Evolutionary conservation across 2,329 filamentous ascomycete genomes (phyloP).

Genomic region (Xylaria sp.): DNA sequence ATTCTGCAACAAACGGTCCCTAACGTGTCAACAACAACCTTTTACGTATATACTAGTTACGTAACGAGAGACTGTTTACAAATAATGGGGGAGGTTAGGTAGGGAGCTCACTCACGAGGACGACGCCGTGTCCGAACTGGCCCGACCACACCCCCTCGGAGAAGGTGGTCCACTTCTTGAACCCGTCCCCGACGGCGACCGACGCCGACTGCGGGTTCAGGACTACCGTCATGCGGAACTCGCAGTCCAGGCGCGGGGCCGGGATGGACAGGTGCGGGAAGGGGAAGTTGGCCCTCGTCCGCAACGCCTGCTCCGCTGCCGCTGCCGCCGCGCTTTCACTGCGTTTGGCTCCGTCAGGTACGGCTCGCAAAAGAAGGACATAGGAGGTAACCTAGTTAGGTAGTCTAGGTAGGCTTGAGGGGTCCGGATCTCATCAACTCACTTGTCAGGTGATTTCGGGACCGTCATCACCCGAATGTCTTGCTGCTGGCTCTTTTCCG

Average conservation of each 20-base stretch:
- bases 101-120: constrained; percentile 27
- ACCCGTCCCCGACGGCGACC: constrained; percentile 28
- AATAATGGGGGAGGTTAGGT: neutral
- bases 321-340: too few species aligned
- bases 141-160: constrained; percentile 35
- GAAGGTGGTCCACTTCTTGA: constrained; percentile 35
- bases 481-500: constrained; percentile 10
- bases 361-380: too few species aligned
- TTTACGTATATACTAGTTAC: too few species aligned
- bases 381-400: too few species aligned
- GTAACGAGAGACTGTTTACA: too few species aligned
- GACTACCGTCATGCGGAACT: constrained; percentile 35
- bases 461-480: too few species aligned
- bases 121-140: constrained; percentile 30
- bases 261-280: constrained; percentile 32
- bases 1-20: constrained; percentile 21
- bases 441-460: too few species aligned
- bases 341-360: too few species aligned
- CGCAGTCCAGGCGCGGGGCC: constrained; percentile 29
- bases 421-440: too few species aligned
- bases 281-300: constrained; percentile 22
- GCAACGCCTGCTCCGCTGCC: constrained; percentile 8
- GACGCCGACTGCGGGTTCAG: constrained; percentile 33
- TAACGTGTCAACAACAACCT: neutral
- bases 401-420: too few species aligned